Evolutionary conservation across 1,284 basidiomycete genomes (phyloP), one percentile per base, ranked within the genome.

Genomic region (Mrakiaceae sp.): DNA sequence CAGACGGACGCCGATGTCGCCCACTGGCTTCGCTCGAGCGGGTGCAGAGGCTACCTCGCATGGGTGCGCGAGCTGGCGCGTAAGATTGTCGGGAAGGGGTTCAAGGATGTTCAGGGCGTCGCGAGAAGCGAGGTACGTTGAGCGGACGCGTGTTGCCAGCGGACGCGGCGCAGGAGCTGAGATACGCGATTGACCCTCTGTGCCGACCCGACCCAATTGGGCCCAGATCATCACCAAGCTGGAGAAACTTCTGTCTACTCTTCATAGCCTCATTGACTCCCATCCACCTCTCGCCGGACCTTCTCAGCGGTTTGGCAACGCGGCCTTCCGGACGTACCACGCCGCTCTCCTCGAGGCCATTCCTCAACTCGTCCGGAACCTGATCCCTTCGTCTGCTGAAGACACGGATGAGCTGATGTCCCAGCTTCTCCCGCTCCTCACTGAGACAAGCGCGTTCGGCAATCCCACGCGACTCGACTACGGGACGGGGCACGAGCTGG

Each of bases 401-500:
- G 84, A 55, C 58, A 3, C 7, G 14, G 27, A 44, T n/a, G 8
- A 3, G 66, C 73, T 93, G 43, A 80, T 81, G 53, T 85, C 88
- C 3, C 92, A 96, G 71, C 77, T 98, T 57, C 72, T 88, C 46
- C 84, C 86, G 0, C 71, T 78, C 0, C 66, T 76, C 2, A 14
- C 75, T 58, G 62, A 74, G 14, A 75, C 75, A 5, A 70, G 72
- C 14, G 85, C 91, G 0, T 98, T 98, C 73, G 95, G 95, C 6
- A 94, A 90, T 10, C 90, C 92, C 69, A 82, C 83, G 3, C 84
- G 95, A 55, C 86, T 98, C 76, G 95, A 98, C 78, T 98, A 98
- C 72, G 96, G 95, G 0, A 93, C 92, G 1, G 95, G 95, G 0
- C 95, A 98, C 73, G 95, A 98, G 78, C 82, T 89, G 0, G 86